Evolutionary conservation across 305 asterid genomes (phyloP).

Genomic region (Fraxinus sp.): DNA sequence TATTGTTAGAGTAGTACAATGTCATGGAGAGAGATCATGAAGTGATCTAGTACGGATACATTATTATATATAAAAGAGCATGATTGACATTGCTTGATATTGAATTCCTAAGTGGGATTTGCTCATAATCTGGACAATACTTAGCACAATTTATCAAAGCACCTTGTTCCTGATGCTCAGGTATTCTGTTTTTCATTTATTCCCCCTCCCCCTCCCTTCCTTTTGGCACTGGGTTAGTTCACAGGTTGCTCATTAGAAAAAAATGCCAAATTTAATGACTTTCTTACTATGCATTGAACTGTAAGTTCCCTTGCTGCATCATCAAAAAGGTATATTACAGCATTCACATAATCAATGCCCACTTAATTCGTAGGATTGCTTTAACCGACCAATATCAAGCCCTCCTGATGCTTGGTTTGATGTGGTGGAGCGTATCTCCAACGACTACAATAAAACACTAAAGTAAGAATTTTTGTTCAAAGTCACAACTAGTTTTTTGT

Average conservation of each 20-base stretch:
- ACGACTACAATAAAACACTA: conserved; percentile 87
- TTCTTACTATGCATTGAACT: not conserved
- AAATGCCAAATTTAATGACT: not conserved
- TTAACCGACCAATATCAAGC: conserved; percentile 92
- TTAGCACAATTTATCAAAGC: not conserved
- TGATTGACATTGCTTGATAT: not conserved
- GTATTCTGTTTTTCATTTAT: not conserved
- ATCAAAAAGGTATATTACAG: not conserved
- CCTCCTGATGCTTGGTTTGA: conserved; percentile 99
- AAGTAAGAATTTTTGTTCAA: conserved; percentile 48
- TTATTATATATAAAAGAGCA: not conserved
- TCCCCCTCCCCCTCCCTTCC: not conserved
- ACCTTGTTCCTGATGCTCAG: not conserved
- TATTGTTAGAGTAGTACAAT: not conserved
- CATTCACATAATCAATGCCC: conserved; percentile 7
- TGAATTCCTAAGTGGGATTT: not conserved
- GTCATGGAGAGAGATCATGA: not conserved
- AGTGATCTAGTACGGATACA: not conserved
- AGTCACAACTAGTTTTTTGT: not conserved
- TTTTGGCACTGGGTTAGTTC: not conserved
- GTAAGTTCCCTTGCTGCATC: not conserved
- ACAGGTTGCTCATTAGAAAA: not conserved
- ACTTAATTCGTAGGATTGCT: conserved; percentile 74
- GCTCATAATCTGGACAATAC: not conserved
- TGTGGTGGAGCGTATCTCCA: conserved; percentile 93